Base-by-base conservation (phyloP, 1,284 basidiomycete species). In the Apiotrichum mycotoxinovorans region DNA sequence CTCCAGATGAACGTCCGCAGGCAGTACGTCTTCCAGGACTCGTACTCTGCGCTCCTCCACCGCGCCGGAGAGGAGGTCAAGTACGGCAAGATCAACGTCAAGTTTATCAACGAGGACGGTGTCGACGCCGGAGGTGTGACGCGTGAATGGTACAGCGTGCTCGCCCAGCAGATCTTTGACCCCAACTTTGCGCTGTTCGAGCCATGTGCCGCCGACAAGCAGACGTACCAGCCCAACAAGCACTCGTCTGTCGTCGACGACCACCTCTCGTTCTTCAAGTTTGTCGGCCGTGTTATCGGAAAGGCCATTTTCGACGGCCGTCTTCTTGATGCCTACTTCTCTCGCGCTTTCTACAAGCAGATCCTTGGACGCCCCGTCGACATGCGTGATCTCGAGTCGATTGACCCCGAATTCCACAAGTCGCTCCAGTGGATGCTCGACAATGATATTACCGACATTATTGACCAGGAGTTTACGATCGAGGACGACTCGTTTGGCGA, bases 101-200 rank as follows among this genome's bases (percentile, higher is more conserved):
- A 93, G 58, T 99, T 98, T 80, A 91, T 92, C 71, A 88, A 93
- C 62, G 96, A 99, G 71, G 96, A 98, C 69, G 96, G 96, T 63
- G 91, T 98, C 47, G 96, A 98, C 74, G 96, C 96, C 0, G 96
- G 96, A 26, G 96, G 96, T 69, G 91, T 98, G 42, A 97, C 96
- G 3, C 84, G 95, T 63, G 95, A 98, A 79, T 98, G 95, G 95
- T 97, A 95, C 85, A 90, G 93, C 67, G 95, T 97, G 54, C 84
- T 99, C 22, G 94, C 95, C 1, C 84, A 93, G 54, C 94, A 97
- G 75, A 99, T 99, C 89, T 98, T 99, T 79, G 93, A 99, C 74
- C 94, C 96, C n/a, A 91, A 96, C 78, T 97, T 98, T 69, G 75
- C 71, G 14, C 83, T 98, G 22, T 99, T 98, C 83, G 91, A 97